Percentiles rank a stretch among this genome's conserved stretches.
These are phyloP conservation scores for Suillus clintonianus DNA, from an alignment of 768 basidiomycete genomes.

Conservation along the genomic window DNA sequence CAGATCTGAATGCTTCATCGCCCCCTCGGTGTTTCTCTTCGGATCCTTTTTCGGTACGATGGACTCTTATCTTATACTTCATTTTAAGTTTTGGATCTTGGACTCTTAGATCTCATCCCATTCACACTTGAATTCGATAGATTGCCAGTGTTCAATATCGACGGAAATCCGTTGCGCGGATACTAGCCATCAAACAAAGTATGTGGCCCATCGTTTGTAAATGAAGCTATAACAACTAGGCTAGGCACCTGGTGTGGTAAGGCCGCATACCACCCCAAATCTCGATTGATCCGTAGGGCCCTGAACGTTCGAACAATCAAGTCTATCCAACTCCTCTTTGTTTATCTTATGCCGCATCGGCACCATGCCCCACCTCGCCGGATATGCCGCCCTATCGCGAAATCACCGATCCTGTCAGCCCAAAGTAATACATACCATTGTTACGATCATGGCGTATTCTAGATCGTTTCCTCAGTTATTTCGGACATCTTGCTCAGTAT, in stretches of 20 bases:
- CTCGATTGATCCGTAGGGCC: neutral
- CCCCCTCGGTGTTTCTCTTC: constrained; percentile 1
- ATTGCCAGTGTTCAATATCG: neutral
- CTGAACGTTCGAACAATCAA: no score
- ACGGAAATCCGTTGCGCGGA: neutral
- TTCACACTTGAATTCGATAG: neutral
- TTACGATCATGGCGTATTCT: neutral
- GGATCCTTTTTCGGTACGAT: neutral
- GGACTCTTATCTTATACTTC: neutral
- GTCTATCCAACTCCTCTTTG: neutral
- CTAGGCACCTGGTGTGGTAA: neutral
- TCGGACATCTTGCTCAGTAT: neutral
- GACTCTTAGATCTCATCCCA: no score
- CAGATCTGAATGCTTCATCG: neutral
- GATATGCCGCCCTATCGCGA: neutral
- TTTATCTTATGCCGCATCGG: neutral
- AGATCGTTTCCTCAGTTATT: neutral
- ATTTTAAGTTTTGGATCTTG: neutral
- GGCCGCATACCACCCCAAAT: neutral
- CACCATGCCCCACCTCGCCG: neutral
- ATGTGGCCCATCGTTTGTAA: neutral
- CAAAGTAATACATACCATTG: neutral
- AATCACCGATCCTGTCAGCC: neutral
- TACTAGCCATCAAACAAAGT: neutral
- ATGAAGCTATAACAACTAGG: neutral